Base-by-base conservation (phyloP, 1,284 basidiomycete genomes). In the Butyriboletus regius region DNA sequence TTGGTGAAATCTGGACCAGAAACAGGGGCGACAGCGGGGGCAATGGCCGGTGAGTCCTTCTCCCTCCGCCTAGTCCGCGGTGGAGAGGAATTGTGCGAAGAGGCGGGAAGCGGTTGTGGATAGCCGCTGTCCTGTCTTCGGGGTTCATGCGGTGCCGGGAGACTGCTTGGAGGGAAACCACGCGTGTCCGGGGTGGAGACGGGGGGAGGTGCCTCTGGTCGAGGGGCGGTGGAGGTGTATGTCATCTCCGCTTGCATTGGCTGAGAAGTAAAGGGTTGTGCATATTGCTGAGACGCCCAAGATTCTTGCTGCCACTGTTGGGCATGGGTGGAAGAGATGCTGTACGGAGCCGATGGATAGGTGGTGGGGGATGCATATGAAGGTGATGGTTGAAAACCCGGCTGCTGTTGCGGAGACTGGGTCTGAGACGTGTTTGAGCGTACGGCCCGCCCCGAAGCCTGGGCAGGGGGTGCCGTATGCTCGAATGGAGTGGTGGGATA, bases 1-100 rank as follows among this genome's bases (percentile, higher is more conserved):
- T 80, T 82, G 43, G 64, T 56, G 56, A 79, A 83, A 66, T 82
- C 79, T 37, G 81, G 60, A 13, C 54, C 40, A 50, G 64, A 52
- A 43, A 42, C 43, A 22, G 61, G 48, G 41, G 51, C 34, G 32
- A 47, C 51, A 53, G 54, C 64, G 48, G 60, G 51, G 15, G 62
- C 51, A 35, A 56, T 42, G 32, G 53, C 53, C 17, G 68, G 60
- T n/a, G 68, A 63, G 44, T 71, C 70, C 54, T 71, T 69, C 50
- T 72, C 70, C 48, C 58, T 64, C 45, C 61, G 67, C 54, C 62
- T 67, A 5, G 57, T 57, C 57, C 67, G 66, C 46, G 65, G 58
- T 34, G 60, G 56, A 36, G 66, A 53, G 35, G 66, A 42, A 43
- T 62, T 51, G 54, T 64, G 59, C 26, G 65, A 57, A 55, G 64